Base-by-base conservation (phyloP, 345 rosid species). In the Acer campestre region DNA sequence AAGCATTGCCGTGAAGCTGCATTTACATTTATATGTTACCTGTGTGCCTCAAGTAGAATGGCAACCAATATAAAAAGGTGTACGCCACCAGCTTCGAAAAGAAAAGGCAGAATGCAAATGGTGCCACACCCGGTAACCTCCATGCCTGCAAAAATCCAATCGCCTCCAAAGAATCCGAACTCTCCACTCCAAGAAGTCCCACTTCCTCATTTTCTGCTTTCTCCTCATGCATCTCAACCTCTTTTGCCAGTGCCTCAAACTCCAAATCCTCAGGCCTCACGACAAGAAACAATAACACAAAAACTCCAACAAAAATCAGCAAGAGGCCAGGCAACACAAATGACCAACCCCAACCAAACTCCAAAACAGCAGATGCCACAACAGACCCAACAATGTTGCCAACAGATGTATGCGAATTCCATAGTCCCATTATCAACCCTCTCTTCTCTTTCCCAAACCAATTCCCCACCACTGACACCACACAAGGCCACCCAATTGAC, bases 401-500 rank as follows among this genome's bases (percentile, higher is more conserved):
- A 7, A 94, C 82, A 0, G 97, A 94, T 6, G 98, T 93, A 77
- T 95, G 93, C 0, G 99, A 94, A 75, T 80, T 91, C 99, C 99
- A 95, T 9, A 89, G 68, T 56, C 99, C 99, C 99, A 95, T 89
- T 51, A 91, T 92, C 87, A 95, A 77, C 31, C 98, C 98, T 82
- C 99, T 90, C 80, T 95, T 92, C 72, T 88, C 91, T 80, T 96
- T 96, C 77, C 92, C 95, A 82, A 83, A 92, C 99, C 97, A 94
- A 68, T 94, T 94, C 70, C 99, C 97, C 76, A 92, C 90, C 22
- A 94, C 88, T 17, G 99, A 84, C 44, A 94, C 98, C 80, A 96
- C 98, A 86, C 93, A 96, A 74, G 99, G 98, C 98, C 97, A 96
- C n/a, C 99, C 97, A 35, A 91, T 91, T 13, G 99, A 95, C 82